Conservation (phyloP, 257 asterid species). For the Penstemon eatonii region DNA sequence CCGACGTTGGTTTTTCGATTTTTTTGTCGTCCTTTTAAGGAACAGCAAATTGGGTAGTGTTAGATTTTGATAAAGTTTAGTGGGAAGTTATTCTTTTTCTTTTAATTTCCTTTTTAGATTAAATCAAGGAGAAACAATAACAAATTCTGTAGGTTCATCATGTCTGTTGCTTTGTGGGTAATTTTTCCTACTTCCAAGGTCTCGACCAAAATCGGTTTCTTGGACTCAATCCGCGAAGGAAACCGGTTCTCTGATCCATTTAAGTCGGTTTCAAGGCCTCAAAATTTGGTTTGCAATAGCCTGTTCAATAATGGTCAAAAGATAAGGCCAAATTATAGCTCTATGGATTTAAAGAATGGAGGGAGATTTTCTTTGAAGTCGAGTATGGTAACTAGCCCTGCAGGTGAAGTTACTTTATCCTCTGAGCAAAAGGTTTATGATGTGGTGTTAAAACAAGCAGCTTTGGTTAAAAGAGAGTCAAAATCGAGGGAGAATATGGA, state of each 20-base stretch:
- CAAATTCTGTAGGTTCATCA: constrained; percentile 32
- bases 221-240: constrained; percentile 57
- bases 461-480: constrained; percentile 66
- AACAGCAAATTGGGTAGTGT: constrained; percentile 31
- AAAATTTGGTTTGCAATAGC: constrained; percentile 34
- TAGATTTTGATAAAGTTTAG: constrained; percentile 31
- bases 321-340: constrained; percentile 37
- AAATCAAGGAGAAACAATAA: constrained; percentile 28
- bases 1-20: constrained; percentile 24
- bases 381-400: constrained; percentile 61
- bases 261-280: constrained; percentile 32
- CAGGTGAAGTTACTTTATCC: constrained; percentile 66
- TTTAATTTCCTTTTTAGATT: not conserved
- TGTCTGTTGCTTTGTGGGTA: constrained; percentile 83
- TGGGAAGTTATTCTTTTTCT: constrained; percentile 21
- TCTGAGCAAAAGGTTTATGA: constrained; percentile 95
- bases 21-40: constrained; percentile 24
- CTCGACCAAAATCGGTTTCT: constrained; percentile 49
- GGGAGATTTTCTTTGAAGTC: constrained; percentile 45
- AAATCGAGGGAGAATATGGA: constrained; percentile 47
- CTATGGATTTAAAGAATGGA: constrained; percentile 33
- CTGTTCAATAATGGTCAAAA: constrained; percentile 44
- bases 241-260: constrained; percentile 43
- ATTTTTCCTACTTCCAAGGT: constrained; percentile 65
- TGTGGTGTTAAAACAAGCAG: constrained; percentile 91